A percentile compares a stretch with the other conserved stretches of the same genome.
Conservation (phyloP, 2,329 filamentous ascomycete genomes). For the Lachnellula hyalina region DNA sequence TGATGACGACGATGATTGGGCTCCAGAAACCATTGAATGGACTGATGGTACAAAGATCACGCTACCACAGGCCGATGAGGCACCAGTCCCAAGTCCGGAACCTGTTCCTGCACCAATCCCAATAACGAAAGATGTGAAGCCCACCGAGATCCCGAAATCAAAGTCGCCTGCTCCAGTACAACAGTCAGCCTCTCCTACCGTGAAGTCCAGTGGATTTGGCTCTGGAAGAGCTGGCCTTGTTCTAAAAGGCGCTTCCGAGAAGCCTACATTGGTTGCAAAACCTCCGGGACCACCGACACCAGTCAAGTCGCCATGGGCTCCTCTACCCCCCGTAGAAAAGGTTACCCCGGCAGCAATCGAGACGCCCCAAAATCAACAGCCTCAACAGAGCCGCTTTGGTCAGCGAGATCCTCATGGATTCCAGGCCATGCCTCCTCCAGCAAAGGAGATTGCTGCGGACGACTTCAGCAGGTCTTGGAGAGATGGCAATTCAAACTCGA, state of each 20-base stretch:
- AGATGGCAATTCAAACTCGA: conserved; percentile 57
- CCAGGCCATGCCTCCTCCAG: conserved; percentile 48
- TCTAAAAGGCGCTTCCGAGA: conserved; percentile 63
- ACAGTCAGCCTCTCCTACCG: conserved; percentile 24
- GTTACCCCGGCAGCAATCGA: conserved; percentile 65
- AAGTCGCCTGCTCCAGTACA: conserved; percentile 30
- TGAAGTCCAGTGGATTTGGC: conserved; percentile 29
- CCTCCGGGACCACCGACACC: conserved; percentile 62
- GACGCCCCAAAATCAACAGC: conserved; percentile 36
- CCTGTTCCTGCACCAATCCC: conserved; percentile 25
- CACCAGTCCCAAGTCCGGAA: conserved; percentile 25
- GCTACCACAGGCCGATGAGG: conserved; percentile 57
- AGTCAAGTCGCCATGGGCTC: conserved; percentile 86
- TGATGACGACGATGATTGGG: conserved; percentile 84
- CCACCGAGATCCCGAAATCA: conserved; percentile 22
- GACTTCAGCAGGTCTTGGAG: conserved; percentile 87
- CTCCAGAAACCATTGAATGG: conserved; percentile 80
- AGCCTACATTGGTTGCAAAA: conserved; percentile 68
- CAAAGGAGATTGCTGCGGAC: conserved; percentile 87
- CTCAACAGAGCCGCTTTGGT: conserved; percentile 42
- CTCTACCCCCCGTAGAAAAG: conserved; percentile 79
- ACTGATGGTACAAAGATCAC: conserved; percentile 82
- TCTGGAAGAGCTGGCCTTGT: conserved; percentile 51
- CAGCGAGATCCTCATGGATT: conserved; percentile 51
- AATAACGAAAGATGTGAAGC: conserved; percentile 20